These are phyloP conservation scores for Podospora appendiculata DNA, from an alignment of 495 filamentous ascomycete genomes.

Conservation along the genomic window DNA sequence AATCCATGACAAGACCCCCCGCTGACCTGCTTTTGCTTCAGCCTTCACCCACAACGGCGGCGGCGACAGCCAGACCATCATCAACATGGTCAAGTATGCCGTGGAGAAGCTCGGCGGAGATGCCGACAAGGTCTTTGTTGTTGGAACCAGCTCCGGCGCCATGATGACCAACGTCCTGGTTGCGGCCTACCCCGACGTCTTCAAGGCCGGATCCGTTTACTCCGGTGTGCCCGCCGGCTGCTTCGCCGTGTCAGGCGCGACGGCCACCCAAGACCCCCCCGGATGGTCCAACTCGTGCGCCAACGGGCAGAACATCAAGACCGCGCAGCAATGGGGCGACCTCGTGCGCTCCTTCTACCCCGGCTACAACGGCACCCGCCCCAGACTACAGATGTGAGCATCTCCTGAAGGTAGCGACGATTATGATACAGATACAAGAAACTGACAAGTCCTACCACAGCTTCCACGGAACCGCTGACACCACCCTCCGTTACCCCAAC, in stretches of 20 bases:
- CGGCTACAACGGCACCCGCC: constrained; percentile 37
- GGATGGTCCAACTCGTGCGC: constrained; percentile 43
- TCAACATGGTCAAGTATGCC: constrained; percentile 46
- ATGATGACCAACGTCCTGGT: constrained; percentile 50
- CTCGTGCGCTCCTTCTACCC: constrained; percentile 40
- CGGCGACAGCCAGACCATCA: constrained; percentile 42
- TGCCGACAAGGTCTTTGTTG: constrained; percentile 35
- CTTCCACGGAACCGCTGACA: constrained; percentile 38
- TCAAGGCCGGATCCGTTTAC: constrained; percentile 41
- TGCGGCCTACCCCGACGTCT: constrained; percentile 44
- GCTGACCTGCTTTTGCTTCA: neutral
- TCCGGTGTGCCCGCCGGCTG: constrained; percentile 44
- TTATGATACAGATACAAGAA: neutral
- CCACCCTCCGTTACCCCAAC: constrained; percentile 34
- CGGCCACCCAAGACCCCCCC: constrained; percentile 35
- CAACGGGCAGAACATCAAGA: constrained; percentile 38
- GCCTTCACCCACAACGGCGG: constrained; percentile 38
- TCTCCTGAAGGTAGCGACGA: neutral
- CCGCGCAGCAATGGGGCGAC: constrained; percentile 40
- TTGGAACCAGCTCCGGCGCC: constrained; percentile 41
- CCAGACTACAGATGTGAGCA: constrained; percentile 42
- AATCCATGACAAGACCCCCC: no score
- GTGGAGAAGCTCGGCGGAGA: constrained; percentile 38
- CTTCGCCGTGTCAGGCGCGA: constrained; percentile 35
- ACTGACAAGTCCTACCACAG: constrained; percentile 14